Base-by-base conservation (phyloP, 768 basidiomycete species). In the Boletus rubescentipes region DNA sequence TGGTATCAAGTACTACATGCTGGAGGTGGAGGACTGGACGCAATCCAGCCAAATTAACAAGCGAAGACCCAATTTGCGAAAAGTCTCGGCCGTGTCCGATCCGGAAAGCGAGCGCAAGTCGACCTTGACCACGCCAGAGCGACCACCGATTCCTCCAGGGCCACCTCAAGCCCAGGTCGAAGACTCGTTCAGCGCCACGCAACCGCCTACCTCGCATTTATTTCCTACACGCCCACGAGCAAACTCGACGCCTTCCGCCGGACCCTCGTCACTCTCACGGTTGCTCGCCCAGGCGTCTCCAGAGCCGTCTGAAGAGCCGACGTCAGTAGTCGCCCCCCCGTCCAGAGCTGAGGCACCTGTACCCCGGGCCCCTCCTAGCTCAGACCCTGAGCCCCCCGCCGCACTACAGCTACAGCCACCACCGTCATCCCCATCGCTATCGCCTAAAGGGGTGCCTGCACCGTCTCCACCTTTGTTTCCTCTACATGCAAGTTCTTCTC, bases 11-110 rank as follows among this genome's bases (percentile, higher is more conserved):
- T 95, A 91, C 61, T 94, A 91, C 69, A 88, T 93, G 84, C 82
- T 95, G 18, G 89, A 94, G 71, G 93, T 94, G 20, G 93, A 96
- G 67, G 90, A 92, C 61, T 96, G 93, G 92, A 91, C 89, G 2
- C 88, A 91, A 61, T 84, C 87, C 2, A 79, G 77, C 44, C 79
- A 73, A 43, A 60, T 81, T 35, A 82, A 81, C 53, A 88, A 86
- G 67, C 81, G 85, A 42, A 77, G 81, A 45, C 69, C 72, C 31
- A 77, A 76, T 9, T 77, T 78, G 9, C 80, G 77, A 64, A 87
- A 85, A 62, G 64, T 73, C 16, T 73, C 78, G 16, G 62, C 72
- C 15, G 55, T 63, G 30, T 71, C 71, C 5, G 70, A 70, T 49
- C 70, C 71, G 2, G 80, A 80, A 42, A 74, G 67, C 54, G 75